phyloP scores from a whole-genome alignment of 805 yeast genomes.

The Sugiyamaella floridensis region DNA sequence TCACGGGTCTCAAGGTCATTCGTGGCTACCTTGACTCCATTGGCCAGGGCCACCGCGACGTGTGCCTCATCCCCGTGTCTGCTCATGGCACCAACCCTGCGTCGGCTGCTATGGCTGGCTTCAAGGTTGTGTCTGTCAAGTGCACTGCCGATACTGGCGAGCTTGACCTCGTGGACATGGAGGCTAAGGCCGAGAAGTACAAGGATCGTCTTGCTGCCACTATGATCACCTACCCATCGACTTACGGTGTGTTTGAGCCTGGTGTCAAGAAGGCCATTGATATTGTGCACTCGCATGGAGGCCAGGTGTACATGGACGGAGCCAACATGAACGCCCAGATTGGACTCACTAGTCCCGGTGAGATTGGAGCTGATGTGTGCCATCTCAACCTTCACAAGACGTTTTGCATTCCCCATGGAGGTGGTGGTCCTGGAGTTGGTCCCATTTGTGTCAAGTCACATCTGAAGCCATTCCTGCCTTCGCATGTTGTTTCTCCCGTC shows the following conservation, averaged over 20 bases:
- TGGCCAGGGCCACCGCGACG: conserved; percentile 68
- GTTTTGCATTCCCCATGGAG: conserved; percentile 97
- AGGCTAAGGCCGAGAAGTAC: conserved; percentile 63
- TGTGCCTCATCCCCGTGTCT: conserved; percentile 91
- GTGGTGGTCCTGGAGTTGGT: conserved; percentile 99
- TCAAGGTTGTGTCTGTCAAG: conserved; percentile 88
- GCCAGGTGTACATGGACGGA: conserved; percentile 96
- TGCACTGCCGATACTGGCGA: conserved; percentile 74
- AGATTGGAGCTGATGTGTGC: conserved; percentile 96
- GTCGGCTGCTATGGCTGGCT: conserved; percentile 94
- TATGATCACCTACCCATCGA: conserved; percentile 97
- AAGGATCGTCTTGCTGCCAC: conserved; percentile 71
- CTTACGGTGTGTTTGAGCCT: conserved; percentile 94
- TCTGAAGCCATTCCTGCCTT: conserved; percentile 74
- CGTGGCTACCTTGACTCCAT: conserved; percentile 62
- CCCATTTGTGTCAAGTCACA: conserved; percentile 90
- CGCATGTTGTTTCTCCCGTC: conserved; percentile 55
- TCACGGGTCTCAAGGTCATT: conserved; percentile 85
- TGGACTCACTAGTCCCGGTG: conserved; percentile 95
- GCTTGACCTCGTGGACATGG: conserved; percentile 71
- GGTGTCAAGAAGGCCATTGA: conserved; percentile 79
- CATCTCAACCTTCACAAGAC: conserved; percentile 96
- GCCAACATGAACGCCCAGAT: conserved; percentile 99
- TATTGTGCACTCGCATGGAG: conserved; percentile 79
- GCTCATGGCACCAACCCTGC: conserved; percentile 99